Base-by-base conservation (phyloP, 75 land plant species). In the Gnetum montanum region DNA sequence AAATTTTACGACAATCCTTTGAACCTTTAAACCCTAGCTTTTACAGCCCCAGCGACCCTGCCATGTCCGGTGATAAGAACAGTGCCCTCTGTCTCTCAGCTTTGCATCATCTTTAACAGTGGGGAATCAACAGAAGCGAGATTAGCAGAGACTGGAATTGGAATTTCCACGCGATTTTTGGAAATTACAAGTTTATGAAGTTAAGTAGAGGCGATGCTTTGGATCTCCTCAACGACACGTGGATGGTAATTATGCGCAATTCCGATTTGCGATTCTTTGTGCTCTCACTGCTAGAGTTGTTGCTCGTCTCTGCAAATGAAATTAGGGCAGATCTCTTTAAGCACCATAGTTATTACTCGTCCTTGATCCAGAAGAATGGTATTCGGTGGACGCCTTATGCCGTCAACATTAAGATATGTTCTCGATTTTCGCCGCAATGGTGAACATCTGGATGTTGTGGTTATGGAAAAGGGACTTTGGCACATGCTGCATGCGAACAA, bases 191-290 rank as follows among this genome's bases (percentile, higher is more conserved):
- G 19, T 89, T 85, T 53, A 82, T 72, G 66, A 68, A 46, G 24
- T 28, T 93, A 28, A 27, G 31, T 18, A 62, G 58, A 12, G 4
- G 59, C 13, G 87, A 85, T 47, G 78, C 78, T 0, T 41, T 74
- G 12, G 79, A 77, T 49, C 62, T 90, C 23, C 78, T 94, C 1
- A 81, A 77, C 28, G 96, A 88, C 7, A 76, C 98, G 1, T 90
- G 91, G 91, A 67, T 94, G 31, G 73, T 82, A 6, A 87, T 94
- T 8, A 91, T 91, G 0, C 96, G 98, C 24, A 96, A 94, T 47
- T 94, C 98, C 1, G 88, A 94, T 43, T 84, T 91, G 15, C 71
- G 98, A 16, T 67, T 80, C 46, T 41, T 94, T 26, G 66, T 61
- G n/a, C 65, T 80, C 10, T 71, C 98, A 3, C 48, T 94, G 31